Evolutionary conservation across 1,139 yeast species (phyloP), one percentile per base, ranked within the genome.

Genomic region (Candida sanyaensis): DNA sequence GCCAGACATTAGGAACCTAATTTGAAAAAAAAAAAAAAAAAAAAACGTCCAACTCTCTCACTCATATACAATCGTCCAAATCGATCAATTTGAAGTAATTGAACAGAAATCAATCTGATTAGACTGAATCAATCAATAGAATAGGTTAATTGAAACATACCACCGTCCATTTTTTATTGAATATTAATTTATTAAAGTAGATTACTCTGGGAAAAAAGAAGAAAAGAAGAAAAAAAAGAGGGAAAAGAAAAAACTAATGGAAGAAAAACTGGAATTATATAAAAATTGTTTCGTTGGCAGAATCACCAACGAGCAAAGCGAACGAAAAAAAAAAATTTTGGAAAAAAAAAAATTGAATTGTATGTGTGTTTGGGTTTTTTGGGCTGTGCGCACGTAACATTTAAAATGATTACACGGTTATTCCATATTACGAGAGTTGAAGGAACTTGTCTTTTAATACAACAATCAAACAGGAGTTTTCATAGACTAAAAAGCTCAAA

Each of bases 121-220:
- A 11, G n/a, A 32, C 40, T 23, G 39, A 27, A 23, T 39, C 27
- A 33, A 48, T 55, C 69, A 32, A 37, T 12, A 32, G 10, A 12
- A 10, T 24, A 23, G 27, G 5, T 23, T 6, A 17, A 26, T 5
- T 9, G 11, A 26, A 41, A 73, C 78, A 69, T 72, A 73, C 78
- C 78, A 66, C 78, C 77, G 76, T 73, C 78, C 78, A 73, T 73
- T 61, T 68, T 54, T 21, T 40, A 33, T 42, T 27, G 27, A 31
- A n/a, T 36, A 43, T 43, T 39, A 24, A 44, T 24, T 21, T 31
- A 42, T 43, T 37, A 24, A 39, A 37, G 27, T 39, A 28, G 41
- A 33, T 11, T 24, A 40, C 21, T 30, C 28, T 21, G 23, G 23
- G 32, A 32, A 30, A n/a, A 31, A 42, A 42, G 43, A 34, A 36